Evolutionary conservation across 495 filamentous ascomycete genomes (phyloP).

Genomic region (Physcia stellaris): DNA sequence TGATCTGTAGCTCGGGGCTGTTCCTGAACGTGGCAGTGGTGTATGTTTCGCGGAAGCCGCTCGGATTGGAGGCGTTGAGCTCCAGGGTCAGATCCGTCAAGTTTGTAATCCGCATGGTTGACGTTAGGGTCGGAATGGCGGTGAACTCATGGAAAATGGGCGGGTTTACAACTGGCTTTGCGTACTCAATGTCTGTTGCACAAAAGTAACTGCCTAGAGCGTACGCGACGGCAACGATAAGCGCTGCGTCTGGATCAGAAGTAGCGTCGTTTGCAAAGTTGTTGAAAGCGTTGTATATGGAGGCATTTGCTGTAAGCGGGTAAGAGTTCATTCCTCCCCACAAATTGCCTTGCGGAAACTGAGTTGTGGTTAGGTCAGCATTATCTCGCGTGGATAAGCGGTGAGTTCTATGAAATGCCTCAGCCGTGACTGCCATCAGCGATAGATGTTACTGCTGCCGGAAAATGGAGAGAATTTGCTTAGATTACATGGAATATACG

Average conservation of each 20-base stretch:
- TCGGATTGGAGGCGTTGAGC: conserved; percentile 25
- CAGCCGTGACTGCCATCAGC: no score
- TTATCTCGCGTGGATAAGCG: no score
- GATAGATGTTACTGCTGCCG: no score
- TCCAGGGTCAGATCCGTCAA: conserved; percentile 31
- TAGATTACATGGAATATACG: no score
- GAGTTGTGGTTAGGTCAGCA: no score
- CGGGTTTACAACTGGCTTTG: conserved; percentile 24
- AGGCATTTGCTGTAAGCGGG: conserved; percentile 4
- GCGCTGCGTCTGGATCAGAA: conserved; percentile 28
- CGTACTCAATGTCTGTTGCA: conserved; percentile 27
- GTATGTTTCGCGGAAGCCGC: conserved; percentile 30
- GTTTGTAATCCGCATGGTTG: conserved; percentile 27
- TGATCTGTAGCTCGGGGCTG: conserved; percentile 20
- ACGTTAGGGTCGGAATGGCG: conserved; percentile 22
- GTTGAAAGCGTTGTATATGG: conserved; percentile 22
- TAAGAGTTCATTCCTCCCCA: conserved; percentile 23
- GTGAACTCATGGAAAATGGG: conserved; percentile 29
- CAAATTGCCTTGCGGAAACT: conserved; percentile 21
- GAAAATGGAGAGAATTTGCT: no score
- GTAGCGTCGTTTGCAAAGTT: conserved; percentile 23
- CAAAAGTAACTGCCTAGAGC: conserved; percentile 19
- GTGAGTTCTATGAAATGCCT: no score
- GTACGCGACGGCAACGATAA: conserved; percentile 30
- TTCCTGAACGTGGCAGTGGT: conserved; percentile 28